Evolutionary conservation across 352 stramenopile species (phyloP), one percentile per base, ranked within the genome.

Genomic region (Phytophthora kernoviae): DNA sequence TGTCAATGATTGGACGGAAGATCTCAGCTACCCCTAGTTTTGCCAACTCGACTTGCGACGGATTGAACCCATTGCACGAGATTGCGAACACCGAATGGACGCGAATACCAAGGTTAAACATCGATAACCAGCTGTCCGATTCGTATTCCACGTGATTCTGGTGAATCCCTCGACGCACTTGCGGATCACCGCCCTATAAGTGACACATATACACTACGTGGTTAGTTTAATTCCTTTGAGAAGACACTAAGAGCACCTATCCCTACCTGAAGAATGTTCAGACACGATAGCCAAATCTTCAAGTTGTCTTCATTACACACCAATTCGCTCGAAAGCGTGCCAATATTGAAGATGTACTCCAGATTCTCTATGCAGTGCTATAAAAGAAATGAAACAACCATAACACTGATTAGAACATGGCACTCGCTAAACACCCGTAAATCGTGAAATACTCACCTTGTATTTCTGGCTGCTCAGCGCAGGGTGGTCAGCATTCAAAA

Each of bases 31-130:
- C 50, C 8, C 64, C 48, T 14, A 56, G 21, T 18, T 75, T 54
- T 8, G 73, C 46, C 15, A 44, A 17, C 50, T 73, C 39, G 5
- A 91, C 59, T 20, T 79, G 65, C 1, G 63, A 68, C 4, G 68
- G 56, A 10, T 73, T 71, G 51, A 93, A 87, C 2, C 83, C 78
- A 47, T 85, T 88, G 83, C 85, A 94, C 1, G 85, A 73, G 2
- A 92, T 77, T 15, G 85, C 80, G 30, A 94, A 96, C 2, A 94
- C 71, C 10, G 87, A 92, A 61, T 96, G 87, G 14, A 94, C 72
- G 8, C 87, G 85, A 55, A 96, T 96, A 17, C 87, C 87, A 17
- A 96, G 73, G 36, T 96, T 96, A 61, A 96, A 96, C 77, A 94
- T 94, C 5, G 85, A 88, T 40, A 96, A 58, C 87, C 87, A 96